phyloP scores from a whole-genome alignment of 2,329 filamentous ascomycete genomes.

The Claviceps digitariae region DNA sequence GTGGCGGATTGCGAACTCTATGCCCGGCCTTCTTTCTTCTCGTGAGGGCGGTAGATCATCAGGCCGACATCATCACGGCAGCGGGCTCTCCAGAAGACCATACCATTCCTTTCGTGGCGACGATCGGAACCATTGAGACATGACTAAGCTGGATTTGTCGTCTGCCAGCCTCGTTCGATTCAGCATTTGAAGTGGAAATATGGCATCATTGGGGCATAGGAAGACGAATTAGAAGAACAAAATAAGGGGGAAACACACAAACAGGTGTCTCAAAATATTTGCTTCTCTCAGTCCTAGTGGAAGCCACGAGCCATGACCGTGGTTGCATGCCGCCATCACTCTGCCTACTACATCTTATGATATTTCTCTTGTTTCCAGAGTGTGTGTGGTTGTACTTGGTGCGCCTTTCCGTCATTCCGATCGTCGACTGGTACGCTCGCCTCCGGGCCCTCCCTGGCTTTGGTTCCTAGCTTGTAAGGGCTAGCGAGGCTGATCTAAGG shows the following conservation, averaged over 20 bases:
- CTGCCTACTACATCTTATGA: background rate
- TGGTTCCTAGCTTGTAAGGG: background rate
- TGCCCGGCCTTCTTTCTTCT: no score
- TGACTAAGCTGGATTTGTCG: background rate
- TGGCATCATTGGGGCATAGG: background rate
- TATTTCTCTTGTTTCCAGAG: background rate
- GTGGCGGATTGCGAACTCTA: no score
- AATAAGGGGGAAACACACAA: no score
- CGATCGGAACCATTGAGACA: background rate
- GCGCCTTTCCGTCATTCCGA: background rate
- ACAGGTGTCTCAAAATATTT: background rate
- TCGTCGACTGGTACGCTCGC: background rate
- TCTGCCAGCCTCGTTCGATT: background rate
- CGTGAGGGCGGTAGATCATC: no score
- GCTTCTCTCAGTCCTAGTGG: background rate
- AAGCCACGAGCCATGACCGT: background rate
- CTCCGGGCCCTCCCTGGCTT: background rate
- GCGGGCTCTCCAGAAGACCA: background rate
- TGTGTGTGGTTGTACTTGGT: background rate
- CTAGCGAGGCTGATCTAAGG: background rate
- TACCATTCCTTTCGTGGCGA: background rate
- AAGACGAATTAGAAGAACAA: background rate
- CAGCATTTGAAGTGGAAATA: no score
- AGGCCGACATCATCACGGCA: background rate
- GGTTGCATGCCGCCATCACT: background rate